Conservation (phyloP, 176 grass and related monocot genomes). For the maize (Zea mays) region Zm-B73-REFERENCE-NAM-5.0 NC_050103.1:7343501-7344000, state of each 20-base stretch:
- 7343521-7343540: slow-evolving; percentile 69
- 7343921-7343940: slow-evolving; percentile 1
- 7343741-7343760: slow-evolving; percentile 78
- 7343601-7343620: slow-evolving; percentile 68
- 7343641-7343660: not conserved
- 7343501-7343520: slow-evolving; percentile 64
- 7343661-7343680: not conserved
- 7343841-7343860: slow-evolving; percentile 87
- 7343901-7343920: slow-evolving; percentile 14
- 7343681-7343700: slow-evolving; percentile 8
- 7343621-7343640: slow-evolving; percentile 49
- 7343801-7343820: slow-evolving; percentile 34
- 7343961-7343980: not conserved
- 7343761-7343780: slow-evolving; percentile 70
- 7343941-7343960: slow-evolving; percentile 13
- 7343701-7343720: not conserved
- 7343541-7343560: slow-evolving; percentile 72
- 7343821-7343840: slow-evolving; percentile 54
- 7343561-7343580: slow-evolving; percentile 87
- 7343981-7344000: not conserved
- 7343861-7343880: slow-evolving; percentile 66
- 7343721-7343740: slow-evolving; percentile 66
- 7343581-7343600: slow-evolving; percentile 52
- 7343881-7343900: slow-evolving; percentile 34
- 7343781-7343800: slow-evolving; percentile 40